Evolutionary conservation across 2,329 filamentous ascomycete genomes (phyloP).

Genomic region (Pezicula rhizophila): DNA sequence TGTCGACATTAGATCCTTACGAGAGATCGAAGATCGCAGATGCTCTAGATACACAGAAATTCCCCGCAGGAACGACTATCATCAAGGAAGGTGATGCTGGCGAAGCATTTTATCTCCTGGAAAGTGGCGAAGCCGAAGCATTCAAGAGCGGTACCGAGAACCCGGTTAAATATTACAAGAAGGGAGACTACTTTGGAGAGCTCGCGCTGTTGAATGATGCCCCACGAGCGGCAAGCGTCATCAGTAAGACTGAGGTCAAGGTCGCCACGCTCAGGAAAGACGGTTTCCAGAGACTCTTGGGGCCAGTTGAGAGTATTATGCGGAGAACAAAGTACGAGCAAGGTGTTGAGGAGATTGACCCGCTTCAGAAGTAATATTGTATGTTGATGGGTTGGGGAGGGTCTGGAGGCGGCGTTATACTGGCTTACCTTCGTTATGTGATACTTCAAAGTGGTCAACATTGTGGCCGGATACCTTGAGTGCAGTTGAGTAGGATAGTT

Average conservation of each 20-base stretch:
- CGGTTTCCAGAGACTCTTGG: conserved; percentile 88
- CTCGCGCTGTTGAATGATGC: conserved; percentile 89
- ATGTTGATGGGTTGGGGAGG: conserved; percentile 11
- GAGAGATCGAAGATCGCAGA: conserved; percentile 97
- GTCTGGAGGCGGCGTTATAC: conserved; percentile 21
- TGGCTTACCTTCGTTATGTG: conserved; percentile 22
- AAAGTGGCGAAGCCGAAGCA: conserved; percentile 79
- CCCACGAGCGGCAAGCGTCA: conserved; percentile 82
- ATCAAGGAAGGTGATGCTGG: conserved; percentile 90
- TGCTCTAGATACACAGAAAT: conserved; percentile 87
- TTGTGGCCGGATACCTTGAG: background rate
- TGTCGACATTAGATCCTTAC: conserved; percentile 78
- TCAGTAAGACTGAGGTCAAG: conserved; percentile 82
- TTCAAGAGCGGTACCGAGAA: conserved; percentile 68
- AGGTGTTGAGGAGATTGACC: conserved; percentile 62
- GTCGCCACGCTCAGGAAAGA: conserved; percentile 88
- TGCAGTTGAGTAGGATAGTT: background rate
- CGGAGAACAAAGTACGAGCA: conserved; percentile 60
- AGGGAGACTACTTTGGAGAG: conserved; percentile 97
- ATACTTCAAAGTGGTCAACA: too few relatives aligned
- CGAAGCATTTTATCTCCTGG: conserved; percentile 85
- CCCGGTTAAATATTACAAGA: conserved; percentile 74
- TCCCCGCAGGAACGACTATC: conserved; percentile 70
- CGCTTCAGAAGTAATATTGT: conserved; percentile 39
- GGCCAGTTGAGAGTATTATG: conserved; percentile 93